phyloP scores from a whole-genome alignment of 352 stramenopile species.

The Phytophthora multivora region DNA sequence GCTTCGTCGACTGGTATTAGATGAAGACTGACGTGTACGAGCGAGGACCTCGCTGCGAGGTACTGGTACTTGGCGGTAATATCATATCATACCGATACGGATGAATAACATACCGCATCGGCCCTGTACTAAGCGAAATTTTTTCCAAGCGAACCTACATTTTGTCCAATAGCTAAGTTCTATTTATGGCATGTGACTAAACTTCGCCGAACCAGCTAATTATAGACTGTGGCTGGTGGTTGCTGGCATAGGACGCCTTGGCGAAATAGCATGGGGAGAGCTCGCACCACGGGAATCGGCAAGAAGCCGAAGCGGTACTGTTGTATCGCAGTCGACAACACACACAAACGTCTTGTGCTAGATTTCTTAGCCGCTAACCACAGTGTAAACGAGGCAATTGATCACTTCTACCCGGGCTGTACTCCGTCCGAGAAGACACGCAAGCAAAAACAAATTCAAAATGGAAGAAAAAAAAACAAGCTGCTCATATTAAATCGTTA shows the following conservation, averaged over 20 bases:
- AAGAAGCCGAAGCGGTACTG: conserved; percentile 1
- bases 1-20: conserved; percentile 5
- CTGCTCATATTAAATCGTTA: neutral
- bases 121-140: conserved; percentile 5
- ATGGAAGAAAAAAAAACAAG: conserved; percentile 19
- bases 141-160: neutral
- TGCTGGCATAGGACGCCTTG: neutral
- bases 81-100: too few species aligned
- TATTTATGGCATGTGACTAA: neutral
- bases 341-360: neutral
- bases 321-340: conserved; percentile 18
- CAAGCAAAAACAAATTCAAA: conserved; percentile 12
- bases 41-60: too few species aligned
- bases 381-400: conserved; percentile 1
- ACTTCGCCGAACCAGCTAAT: neutral
- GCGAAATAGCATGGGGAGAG: neutral
- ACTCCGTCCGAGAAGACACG: neutral
- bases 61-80: too few species aligned
- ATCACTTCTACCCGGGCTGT: neutral
- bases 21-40: conserved; percentile 1
- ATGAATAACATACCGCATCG: neutral
- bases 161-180: neutral
- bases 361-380: neutral
- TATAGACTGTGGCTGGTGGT: neutral
- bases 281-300: conserved; percentile 5